Conservation (phyloP, 2,329 filamentous ascomycete species). For the Aspergillus neoniger region DNA sequence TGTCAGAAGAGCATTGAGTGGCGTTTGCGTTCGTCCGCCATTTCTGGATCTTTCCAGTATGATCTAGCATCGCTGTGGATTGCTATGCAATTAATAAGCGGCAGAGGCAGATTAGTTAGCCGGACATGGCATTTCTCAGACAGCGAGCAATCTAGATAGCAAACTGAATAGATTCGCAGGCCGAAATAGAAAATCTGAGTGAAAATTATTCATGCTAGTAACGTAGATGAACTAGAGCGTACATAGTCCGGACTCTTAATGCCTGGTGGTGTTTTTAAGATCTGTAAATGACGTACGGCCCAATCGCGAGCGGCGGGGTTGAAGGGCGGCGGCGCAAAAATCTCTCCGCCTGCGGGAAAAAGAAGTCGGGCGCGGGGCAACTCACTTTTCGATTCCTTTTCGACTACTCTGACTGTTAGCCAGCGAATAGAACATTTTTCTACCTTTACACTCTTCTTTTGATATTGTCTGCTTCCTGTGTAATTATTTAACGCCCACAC, state of each 20-base stretch:
- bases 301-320: conserved; percentile 13
- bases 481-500: neutral
- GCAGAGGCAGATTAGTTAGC: neutral
- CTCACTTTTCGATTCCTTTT: conserved; percentile 1
- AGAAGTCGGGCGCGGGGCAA: conserved; percentile 34
- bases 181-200: too few relatives aligned
- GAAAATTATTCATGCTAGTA: too few relatives aligned
- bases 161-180: too few relatives aligned
- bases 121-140: neutral
- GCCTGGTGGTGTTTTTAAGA: too few relatives aligned
- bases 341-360: conserved; percentile 36
- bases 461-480: conserved; percentile 2
- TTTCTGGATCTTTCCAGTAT: neutral
- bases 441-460: conserved; percentile 3
- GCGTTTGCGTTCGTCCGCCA: neutral
- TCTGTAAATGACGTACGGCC: conserved; percentile 15
- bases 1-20: neutral
- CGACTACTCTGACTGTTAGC: neutral
- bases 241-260: too few relatives aligned
- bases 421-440: neutral
- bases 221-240: too few relatives aligned
- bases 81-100: conserved; percentile 3
- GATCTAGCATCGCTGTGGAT: neutral
- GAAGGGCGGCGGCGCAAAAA: conserved; percentile 16
- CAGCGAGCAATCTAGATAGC: neutral